Evolutionary conservation across 2,329 filamentous ascomycete species (phyloP).

Genomic region (Tolypocladium paradoxum): DNA sequence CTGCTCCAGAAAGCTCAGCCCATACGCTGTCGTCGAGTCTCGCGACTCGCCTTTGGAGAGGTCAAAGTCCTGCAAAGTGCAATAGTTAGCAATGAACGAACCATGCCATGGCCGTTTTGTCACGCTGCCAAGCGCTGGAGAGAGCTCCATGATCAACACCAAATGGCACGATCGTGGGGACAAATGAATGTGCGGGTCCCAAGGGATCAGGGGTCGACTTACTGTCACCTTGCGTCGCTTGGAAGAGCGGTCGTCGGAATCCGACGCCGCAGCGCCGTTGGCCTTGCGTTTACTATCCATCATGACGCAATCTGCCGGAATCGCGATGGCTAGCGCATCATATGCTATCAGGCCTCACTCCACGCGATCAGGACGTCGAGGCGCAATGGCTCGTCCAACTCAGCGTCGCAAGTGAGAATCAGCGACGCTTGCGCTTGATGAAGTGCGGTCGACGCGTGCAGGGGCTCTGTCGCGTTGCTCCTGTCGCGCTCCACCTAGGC

Average conservation of each 20-base stretch:
- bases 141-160: neutral
- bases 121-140: neutral
- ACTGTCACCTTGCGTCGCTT: slow-evolving; percentile 45
- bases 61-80: slow-evolving; percentile 27
- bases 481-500: neutral
- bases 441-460: slow-evolving; percentile 2
- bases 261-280: slow-evolving; percentile 31
- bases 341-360: slow-evolving; percentile 5
- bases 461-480: slow-evolving; percentile 1
- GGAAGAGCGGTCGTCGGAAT: slow-evolving; percentile 40
- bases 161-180: neutral
- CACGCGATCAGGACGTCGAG: slow-evolving; percentile 6
- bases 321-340: slow-evolving; percentile 18
- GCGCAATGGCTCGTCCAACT: slow-evolving; percentile 14
- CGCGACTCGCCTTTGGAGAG: slow-evolving; percentile 47
- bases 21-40: slow-evolving; percentile 60
- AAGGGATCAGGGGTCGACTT: slow-evolving; percentile 22
- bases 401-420: slow-evolving; percentile 3
- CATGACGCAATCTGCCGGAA: slow-evolving; percentile 11
- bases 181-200: neutral
- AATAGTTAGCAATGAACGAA: neutral
- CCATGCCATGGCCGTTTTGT: neutral
- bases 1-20: slow-evolving; percentile 62
- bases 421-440: neutral
- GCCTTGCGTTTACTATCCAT: slow-evolving; percentile 52